phyloP scores from a whole-genome alignment of 1,139 yeast genomes.

The Geotrichum fermentans region DNA sequence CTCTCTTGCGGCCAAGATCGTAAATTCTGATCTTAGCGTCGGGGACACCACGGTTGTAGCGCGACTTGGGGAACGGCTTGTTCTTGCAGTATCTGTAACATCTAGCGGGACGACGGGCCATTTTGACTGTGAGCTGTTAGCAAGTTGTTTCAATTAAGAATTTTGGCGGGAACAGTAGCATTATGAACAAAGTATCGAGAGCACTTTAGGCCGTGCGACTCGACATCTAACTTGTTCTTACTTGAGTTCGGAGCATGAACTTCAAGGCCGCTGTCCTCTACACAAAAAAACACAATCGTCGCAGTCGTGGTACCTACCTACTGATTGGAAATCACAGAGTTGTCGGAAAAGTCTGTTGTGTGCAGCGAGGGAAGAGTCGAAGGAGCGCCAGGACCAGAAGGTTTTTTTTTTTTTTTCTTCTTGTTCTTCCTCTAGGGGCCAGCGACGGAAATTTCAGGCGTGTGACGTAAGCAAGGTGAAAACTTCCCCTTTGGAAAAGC shows the following conservation, averaged over 20 bases:
- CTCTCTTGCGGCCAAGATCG: constrained; percentile 99
- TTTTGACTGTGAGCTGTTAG: constrained; percentile 47
- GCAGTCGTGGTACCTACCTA: no score
- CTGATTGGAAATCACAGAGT: neutral
- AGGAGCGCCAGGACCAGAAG: neutral
- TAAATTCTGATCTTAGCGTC: constrained; percentile 91
- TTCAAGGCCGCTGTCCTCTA: no score
- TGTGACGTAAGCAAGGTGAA: neutral
- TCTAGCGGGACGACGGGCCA: constrained; percentile 99
- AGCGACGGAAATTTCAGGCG: no score
- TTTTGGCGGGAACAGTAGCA: no score
- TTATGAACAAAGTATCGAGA: neutral
- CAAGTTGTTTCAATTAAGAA: neutral
- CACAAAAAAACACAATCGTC: no score
- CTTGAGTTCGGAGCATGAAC: neutral
- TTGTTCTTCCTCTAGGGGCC: no score
- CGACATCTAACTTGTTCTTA: neutral
- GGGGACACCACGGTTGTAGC: constrained; percentile 99
- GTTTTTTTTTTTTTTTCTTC: no score
- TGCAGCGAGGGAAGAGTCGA: constrained; percentile 2
- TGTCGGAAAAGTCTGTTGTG: constrained; percentile 3
- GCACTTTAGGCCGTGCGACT: neutral
- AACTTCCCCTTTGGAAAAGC: neutral
- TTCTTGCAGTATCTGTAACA: constrained; percentile 99
- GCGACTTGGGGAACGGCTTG: constrained; percentile 99